Base-by-base conservation (phyloP, 1,284 basidiomycete species). In the Sanguinoderma infundibulare region DNA sequence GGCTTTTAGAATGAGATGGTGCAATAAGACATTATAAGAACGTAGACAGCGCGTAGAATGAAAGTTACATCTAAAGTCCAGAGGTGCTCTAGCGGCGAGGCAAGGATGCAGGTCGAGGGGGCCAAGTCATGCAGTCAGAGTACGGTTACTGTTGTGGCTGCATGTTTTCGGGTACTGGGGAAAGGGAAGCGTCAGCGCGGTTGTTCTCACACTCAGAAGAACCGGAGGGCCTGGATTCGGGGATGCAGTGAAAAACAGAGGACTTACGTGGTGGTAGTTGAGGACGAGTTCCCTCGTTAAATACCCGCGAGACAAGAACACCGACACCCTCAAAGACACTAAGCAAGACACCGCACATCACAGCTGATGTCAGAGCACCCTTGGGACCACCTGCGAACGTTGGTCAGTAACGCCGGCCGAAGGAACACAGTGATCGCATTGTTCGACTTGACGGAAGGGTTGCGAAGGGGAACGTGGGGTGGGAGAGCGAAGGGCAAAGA, bases 281-380 rank as follows among this genome's bases (percentile, higher is more conserved):
- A 66, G 90, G 92, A 71, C 90, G 83, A 72, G 91, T 89, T 63
- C 87, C 86, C 73, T 94, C 92, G 66, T 90, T 92, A 78, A 95
- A 92, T 67, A 95, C 87, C 61, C 94, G 83, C 57, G 88, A 89
- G 63, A 97, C 79, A 20, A 98, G 80, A 5, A 96, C 94, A 69
- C 95, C 95, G 8, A 97, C 94, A 73, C 97, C 96, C 75, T 96
- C 95, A 72, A 97, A 98, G 28, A 98, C 96, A 70, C 97, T 97
- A 20, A 99, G 85, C 24, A 99, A 81, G 67, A 99, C 96, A 76
- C 96, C 98, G 74, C 97, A 98, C 53, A 95, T 95, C 59, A 99
- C 86, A 9, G 97, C 97, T 24, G 92, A 95, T 15, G 92, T 91
- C 50, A 98, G 80, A 17, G 95, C 95, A 36, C 94, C 90, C 78